These are phyloP conservation scores for Colletotrichum noveboracense DNA, from an alignment of 2,329 filamentous ascomycete genomes.

Conservation along the genomic window DNA sequence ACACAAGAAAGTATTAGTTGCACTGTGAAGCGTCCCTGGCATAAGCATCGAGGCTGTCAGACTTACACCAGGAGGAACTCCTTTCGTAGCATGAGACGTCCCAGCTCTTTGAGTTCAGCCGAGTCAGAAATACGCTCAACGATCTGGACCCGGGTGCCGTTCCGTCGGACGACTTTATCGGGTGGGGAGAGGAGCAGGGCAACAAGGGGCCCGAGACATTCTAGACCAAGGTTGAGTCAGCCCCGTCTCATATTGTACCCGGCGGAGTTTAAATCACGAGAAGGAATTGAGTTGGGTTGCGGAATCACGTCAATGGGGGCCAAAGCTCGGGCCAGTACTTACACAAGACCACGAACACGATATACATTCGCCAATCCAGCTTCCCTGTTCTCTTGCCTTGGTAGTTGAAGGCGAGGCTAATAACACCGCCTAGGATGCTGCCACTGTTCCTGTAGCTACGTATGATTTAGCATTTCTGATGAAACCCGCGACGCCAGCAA, in stretches of 20 bases:
- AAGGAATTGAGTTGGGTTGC: background rate
- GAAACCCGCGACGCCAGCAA: background rate
- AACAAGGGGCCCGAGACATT: conserved; percentile 29
- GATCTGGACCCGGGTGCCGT: conserved; percentile 28
- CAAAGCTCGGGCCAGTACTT: background rate
- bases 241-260: background rate
- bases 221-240: background rate
- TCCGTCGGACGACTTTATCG: conserved; percentile 29
- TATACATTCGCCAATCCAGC: conserved; percentile 29
- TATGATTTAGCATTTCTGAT: background rate
- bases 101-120: conserved; percentile 27
- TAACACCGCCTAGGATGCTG: conserved; percentile 46
- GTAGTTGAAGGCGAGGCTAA: conserved; percentile 49
- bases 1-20: background rate
- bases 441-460: conserved; percentile 23
- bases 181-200: conserved; percentile 31
- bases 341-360: conserved; percentile 31
- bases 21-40: background rate
- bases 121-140: conserved; percentile 24
- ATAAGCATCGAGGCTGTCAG: too few relatives aligned
- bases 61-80: conserved; percentile 27
- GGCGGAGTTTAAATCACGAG: background rate
- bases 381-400: conserved; percentile 26
- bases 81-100: conserved; percentile 19
- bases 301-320: background rate